Evolutionary conservation across 2,329 filamentous ascomycete species (phyloP), one percentile per base, ranked within the genome.

Genomic region (Hypoxylon sp.): DNA sequence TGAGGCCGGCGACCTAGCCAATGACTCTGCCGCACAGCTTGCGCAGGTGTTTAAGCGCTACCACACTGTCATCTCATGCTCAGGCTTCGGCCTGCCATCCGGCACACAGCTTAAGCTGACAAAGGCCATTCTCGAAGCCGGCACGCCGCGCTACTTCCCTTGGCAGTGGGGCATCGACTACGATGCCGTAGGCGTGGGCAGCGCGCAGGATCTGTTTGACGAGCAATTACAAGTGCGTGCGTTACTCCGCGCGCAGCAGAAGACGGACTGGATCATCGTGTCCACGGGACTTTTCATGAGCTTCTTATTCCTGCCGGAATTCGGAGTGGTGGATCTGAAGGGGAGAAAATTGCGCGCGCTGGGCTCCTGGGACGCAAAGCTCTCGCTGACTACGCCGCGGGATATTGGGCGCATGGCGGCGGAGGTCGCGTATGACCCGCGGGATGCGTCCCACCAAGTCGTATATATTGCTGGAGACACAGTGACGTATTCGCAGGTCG

Each of bases 131-230:
- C 78, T 92, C 0, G 76, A 78, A 10, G 88, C 86, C 0, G 78
- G 80, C 0, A 83, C 85, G 0, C 71, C 78, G 13, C 80, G 86
- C 0, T 93, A 85, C 74, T 84, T 93, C 17, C 91, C 91, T 0
- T 93, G 91, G 91, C 91, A 93, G 77, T 93, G 90, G 76, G 91
- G 91, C 0, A 87, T 92, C 24, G 89, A 93, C 75, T 93, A 93
- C 78, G 90, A 93, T 63, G 76, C 81, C 29, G 87, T 92, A 14
- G 89, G 89, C 0, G 77, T 80, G 0, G 85, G 86, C 0, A 87
- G 85, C 26, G 81, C 86, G 47, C 90, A 92, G 77, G 86, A 88
- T 35, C 74, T 93, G 13, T 93, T 92, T 72, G 89, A 90, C 65
- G 90, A 92, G 81, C 90, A 92, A 79, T 80, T 90, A 0, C 83